Base-by-base conservation (phyloP, 73 alveolate species). In the Diophrys sp. region DNA sequence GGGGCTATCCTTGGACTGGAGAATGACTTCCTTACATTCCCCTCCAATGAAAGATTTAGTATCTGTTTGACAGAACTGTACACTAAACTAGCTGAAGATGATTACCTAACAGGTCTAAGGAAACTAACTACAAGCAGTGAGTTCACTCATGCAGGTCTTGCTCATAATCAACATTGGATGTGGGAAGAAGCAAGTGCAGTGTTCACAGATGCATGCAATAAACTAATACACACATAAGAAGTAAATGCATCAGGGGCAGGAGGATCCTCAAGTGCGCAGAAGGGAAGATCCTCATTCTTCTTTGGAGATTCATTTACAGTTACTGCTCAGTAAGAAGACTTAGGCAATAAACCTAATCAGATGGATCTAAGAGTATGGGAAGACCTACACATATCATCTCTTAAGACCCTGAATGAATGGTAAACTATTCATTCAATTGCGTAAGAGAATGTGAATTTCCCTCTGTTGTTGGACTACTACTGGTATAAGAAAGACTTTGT, bases 341-440 rank as follows among this genome's bases (percentile, higher is more conserved):
- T 18, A 44, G 5, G 5, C 62, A 44, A 5, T 44, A 44, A 44
- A 44, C 75, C 75, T 5, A 74, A 55, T 29, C 73, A 82, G 56
- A 62, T 82, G 26, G 90, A 82, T 25, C 54, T 82, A 75, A 33
- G 90, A 44, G 54, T 82, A 1, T 82, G 90, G 90, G 90, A 82
- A 11, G 77, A 56, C 28, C 53, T 82, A 1, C 75, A 54, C 56
- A 66, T 73, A 14, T 77, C 66, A 69, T 74, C 84, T 27, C 28
- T 82, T n/a, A 82, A 82, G 69, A 81, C 54, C 31, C 77, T 82
- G 34, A 75, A 73, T 28, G 44, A 66, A 25, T 82, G 90, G 90
- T 83, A 74, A 14, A 56, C 67, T 24, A 54, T 73, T 25, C 54
- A 79, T 24, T 77, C 73, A n/a, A 82, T 82, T 0, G 84, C 90